These are phyloP conservation scores for Fraxinus ornus DNA, from an alignment of 305 asterid genomes.

Conservation along the genomic window DNA sequence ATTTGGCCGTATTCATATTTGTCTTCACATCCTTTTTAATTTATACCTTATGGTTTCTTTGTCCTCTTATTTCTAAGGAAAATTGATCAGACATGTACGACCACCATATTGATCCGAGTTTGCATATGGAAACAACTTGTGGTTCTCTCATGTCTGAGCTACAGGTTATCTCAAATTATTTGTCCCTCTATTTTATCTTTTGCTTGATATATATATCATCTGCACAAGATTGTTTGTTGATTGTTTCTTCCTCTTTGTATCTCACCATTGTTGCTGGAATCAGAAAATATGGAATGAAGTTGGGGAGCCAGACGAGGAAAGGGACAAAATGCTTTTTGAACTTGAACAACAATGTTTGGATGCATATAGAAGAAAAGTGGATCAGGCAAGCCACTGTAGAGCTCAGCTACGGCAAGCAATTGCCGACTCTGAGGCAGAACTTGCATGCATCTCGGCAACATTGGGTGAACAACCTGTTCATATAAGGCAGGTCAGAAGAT, in stretches of 20 bases:
- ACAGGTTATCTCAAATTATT: constrained; percentile 47
- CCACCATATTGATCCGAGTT: constrained; percentile 19
- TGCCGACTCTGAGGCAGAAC: constrained; percentile 73
- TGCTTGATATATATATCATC: neutral
- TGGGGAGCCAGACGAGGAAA: constrained; percentile 68
- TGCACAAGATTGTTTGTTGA: neutral
- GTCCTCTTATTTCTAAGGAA: neutral
- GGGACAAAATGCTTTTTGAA: constrained; percentile 76
- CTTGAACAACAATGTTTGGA: constrained; percentile 86
- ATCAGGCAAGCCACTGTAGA: constrained; percentile 59
- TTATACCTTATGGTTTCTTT: constrained; percentile 5
- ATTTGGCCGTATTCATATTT: constrained; percentile 1
- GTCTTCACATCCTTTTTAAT: constrained; percentile 11
- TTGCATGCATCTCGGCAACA: constrained; percentile 59
- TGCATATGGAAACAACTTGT: constrained; percentile 68
- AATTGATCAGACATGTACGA: constrained; percentile 23
- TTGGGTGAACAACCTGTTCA: constrained; percentile 60
- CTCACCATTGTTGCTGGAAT: constrained; percentile 21
- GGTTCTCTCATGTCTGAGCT: constrained; percentile 67
- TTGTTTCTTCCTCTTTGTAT: neutral
- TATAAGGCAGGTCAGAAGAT: constrained; percentile 47
- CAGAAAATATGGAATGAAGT: constrained; percentile 93
- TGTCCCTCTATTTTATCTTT: neutral
- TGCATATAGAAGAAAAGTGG: constrained; percentile 79
- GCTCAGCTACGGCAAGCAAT: constrained; percentile 76